Evolutionary conservation across 2,329 filamentous ascomycete species (phyloP).

Genomic region (Phoma sp.): DNA sequence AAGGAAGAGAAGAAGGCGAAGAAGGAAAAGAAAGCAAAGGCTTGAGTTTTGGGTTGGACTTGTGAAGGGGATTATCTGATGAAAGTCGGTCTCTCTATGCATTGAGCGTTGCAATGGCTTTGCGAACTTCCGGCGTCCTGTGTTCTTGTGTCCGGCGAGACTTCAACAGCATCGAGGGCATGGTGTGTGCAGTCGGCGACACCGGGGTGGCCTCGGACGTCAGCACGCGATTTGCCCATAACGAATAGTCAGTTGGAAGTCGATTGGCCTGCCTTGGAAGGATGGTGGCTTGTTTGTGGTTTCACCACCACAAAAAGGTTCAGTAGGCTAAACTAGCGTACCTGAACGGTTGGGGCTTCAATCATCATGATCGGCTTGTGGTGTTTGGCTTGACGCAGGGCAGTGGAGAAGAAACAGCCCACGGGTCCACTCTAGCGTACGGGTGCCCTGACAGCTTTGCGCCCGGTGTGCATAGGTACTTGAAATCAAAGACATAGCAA

Average conservation of each 20-base stretch:
- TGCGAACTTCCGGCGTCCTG: neutral
- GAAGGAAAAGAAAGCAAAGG: constrained; percentile 42
- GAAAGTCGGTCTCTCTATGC: neutral
- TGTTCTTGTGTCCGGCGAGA: neutral
- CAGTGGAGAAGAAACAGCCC: constrained; percentile 8
- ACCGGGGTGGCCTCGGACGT: neutral
- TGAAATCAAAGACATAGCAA: neutral
- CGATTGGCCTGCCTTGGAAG: neutral
- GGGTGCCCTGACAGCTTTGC: neutral
- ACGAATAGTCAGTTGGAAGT: neutral
- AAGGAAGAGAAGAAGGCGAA: constrained; percentile 49
- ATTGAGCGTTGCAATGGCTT: neutral
- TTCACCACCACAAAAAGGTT: neutral
- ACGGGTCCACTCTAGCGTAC: neutral
- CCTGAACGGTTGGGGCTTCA: neutral
- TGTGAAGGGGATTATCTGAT: neutral
- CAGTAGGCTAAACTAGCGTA: neutral
- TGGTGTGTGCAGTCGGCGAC: neutral
- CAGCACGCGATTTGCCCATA: neutral
- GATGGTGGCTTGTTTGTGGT: neutral
- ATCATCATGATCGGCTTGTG: constrained; percentile 1
- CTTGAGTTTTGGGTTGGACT: constrained; percentile 19
- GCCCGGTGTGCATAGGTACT: neutral
- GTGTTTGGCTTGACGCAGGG: constrained; percentile 4
- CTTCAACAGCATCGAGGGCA: neutral